Evolutionary conservation across 108 stramenopile genomes (phyloP).

Genomic region (Cylindrotheca closterium): DNA sequence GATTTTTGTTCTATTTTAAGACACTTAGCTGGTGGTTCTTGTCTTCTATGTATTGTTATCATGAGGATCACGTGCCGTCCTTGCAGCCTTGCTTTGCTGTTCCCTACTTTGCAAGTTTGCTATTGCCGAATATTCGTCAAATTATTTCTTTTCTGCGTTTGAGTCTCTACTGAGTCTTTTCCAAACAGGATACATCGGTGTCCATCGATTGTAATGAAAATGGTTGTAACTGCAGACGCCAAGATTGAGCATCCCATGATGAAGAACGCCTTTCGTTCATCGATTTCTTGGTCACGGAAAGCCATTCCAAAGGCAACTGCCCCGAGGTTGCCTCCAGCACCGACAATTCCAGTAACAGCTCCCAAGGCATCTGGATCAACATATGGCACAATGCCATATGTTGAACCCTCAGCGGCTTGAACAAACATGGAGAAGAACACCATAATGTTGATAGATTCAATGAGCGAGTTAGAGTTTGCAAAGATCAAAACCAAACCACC

Average conservation of each 20-base stretch:
- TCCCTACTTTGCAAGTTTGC: no score
- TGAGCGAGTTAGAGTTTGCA: constrained; percentile 43
- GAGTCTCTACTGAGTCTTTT: no score
- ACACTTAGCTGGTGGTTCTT: no score
- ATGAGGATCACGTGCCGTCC: no score
- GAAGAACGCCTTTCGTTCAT: constrained; percentile 42
- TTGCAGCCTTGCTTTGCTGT: no score
- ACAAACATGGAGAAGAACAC: constrained; percentile 79
- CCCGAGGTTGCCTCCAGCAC: constrained; percentile 72
- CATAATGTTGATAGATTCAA: constrained; percentile 62
- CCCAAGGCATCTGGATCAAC: constrained; percentile 75
- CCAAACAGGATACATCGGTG: constrained; percentile 55
- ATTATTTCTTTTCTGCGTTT: no score
- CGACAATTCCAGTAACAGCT: constrained; percentile 78
- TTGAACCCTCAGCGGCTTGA: constrained; percentile 77
- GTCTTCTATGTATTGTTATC: no score
- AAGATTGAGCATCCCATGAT: constrained; percentile 53
- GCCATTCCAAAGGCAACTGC: constrained; percentile 61
- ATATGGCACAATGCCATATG: constrained; percentile 86
- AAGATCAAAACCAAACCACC: constrained; percentile 70
- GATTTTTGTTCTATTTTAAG: no score
- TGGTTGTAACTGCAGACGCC: constrained; percentile 38
- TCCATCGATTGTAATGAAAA: constrained; percentile 72
- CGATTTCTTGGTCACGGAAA: constrained; percentile 47
- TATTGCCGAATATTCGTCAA: no score